phyloP scores from a whole-genome alignment of 78 protist species.

The Pelomyxa schiedti region DNA sequence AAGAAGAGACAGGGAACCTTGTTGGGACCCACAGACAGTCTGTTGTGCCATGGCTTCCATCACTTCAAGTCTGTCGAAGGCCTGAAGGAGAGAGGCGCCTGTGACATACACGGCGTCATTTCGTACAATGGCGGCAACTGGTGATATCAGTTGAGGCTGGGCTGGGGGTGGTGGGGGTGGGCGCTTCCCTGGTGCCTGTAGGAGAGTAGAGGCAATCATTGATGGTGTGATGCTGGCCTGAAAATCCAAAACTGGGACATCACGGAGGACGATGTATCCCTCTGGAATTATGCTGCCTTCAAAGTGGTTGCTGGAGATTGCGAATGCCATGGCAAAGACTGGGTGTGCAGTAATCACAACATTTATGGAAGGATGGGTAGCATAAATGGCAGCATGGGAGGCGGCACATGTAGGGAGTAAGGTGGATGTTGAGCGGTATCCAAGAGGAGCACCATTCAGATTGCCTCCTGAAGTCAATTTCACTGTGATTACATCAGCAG shows the following conservation, averaged over 20 bases:
- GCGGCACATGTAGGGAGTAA: no score
- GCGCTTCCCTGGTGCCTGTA: neutral
- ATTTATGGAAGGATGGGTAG: neutral
- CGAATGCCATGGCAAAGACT: neutral
- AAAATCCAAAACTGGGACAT: neutral
- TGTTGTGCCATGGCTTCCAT: neutral
- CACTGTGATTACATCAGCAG: no score
- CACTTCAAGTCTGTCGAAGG: neutral
- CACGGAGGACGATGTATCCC: neutral
- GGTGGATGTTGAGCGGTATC: no score
- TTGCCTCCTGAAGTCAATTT: no score
- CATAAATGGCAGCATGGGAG: neutral
- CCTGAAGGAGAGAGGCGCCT: neutral
- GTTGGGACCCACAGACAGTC: no score
- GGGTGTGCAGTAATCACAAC: neutral
- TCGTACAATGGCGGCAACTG: neutral
- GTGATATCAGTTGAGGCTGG: no score
- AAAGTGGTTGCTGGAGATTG: neutral
- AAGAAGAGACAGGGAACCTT: no score
- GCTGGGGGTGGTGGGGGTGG: no score
- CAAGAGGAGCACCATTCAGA: no score
- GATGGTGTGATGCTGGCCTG: neutral
- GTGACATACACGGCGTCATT: neutral
- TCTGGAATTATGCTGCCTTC: neutral
- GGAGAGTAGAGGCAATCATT: neutral